Conservation (phyloP, 805 yeast genomes). For the Wickerhamomyces bovis region DNA sequence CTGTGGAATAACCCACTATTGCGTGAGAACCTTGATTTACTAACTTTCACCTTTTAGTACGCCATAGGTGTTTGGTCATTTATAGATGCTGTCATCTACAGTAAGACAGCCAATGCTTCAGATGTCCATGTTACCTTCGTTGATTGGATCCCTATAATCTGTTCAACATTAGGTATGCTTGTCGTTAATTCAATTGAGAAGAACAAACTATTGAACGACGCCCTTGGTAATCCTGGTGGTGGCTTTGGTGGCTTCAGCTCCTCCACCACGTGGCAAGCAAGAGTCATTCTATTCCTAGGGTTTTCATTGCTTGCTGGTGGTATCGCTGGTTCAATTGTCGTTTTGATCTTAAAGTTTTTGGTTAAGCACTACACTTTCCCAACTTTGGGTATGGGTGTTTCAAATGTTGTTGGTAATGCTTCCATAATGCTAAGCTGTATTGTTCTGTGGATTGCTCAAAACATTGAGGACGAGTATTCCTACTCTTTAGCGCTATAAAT, state of each 20-base stretch:
- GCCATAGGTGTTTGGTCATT: conserved; percentile 87
- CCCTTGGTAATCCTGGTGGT: conserved; percentile 24
- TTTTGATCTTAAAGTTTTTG: conserved; percentile 77
- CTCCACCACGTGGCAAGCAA: conserved; percentile 85
- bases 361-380: conserved; percentile 78
- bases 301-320: conserved; percentile 93
- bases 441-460: conserved; percentile 88
- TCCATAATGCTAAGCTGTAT: conserved; percentile 85
- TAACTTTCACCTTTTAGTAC: conserved; percentile 29
- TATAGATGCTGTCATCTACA: conserved; percentile 82
- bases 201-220: conserved; percentile 31
- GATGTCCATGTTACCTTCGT: conserved; percentile 82
- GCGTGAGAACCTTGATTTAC: conserved; percentile 13
- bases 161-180: conserved; percentile 85
- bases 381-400: conserved; percentile 89
- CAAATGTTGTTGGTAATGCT: conserved; percentile 76
- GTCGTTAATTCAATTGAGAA: conserved; percentile 49
- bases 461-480: conserved; percentile 92
- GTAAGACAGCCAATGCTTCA: conserved; percentile 80
- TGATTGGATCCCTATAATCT: conserved; percentile 93
- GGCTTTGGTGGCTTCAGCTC: conserved; percentile 30
- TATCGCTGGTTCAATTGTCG: conserved; percentile 84
- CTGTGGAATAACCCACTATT: not conserved
- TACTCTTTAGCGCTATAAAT: conserved; percentile 73
- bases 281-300: conserved; percentile 85